A percentile compares a stretch with the other conserved stretches of the same genome.
phyloP scores from a whole-genome alignment of 202 grass and related monocot species.

The Setaria viridis region DNA sequence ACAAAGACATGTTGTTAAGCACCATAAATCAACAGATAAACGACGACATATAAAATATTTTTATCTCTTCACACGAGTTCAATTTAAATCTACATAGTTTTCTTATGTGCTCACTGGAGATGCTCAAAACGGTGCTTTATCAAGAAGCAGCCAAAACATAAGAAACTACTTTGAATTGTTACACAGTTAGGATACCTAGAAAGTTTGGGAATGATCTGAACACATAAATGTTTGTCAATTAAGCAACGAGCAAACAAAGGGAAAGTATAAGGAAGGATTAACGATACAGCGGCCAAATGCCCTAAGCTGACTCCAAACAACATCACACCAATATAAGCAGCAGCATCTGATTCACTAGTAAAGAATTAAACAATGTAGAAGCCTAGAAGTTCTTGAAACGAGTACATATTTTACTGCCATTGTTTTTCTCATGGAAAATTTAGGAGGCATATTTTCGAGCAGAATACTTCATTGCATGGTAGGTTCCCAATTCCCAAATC shows the following conservation, averaged over 20 bases:
- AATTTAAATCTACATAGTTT: not conserved
- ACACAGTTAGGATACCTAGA: not conserved
- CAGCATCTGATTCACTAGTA: not conserved
- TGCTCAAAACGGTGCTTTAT: not conserved
- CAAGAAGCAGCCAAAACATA: not conserved
- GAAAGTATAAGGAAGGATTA: not conserved
- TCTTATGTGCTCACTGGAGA: not conserved
- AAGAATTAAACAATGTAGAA: not conserved
- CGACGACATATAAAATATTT: not conserved
- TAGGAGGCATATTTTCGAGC: not conserved
- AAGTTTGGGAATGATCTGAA: not conserved
- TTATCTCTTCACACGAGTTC: not conserved
- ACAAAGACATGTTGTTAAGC: constrained; percentile 26
- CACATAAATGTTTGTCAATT: not conserved
- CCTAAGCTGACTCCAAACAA: not conserved
- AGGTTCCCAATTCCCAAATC: not conserved
- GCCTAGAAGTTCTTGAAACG: not conserved
- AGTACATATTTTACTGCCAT: not conserved
- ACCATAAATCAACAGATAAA: not conserved
- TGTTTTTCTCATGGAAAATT: not conserved
- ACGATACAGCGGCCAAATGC: not conserved
- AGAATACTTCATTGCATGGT: not conserved
- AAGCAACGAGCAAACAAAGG: not conserved
- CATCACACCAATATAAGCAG: constrained; percentile 6
- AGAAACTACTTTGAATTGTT: not conserved